Evolutionary conservation across 352 stramenopile species (phyloP), one percentile per base, ranked within the genome.

Genomic region (Blastocystis sp.): DNA sequence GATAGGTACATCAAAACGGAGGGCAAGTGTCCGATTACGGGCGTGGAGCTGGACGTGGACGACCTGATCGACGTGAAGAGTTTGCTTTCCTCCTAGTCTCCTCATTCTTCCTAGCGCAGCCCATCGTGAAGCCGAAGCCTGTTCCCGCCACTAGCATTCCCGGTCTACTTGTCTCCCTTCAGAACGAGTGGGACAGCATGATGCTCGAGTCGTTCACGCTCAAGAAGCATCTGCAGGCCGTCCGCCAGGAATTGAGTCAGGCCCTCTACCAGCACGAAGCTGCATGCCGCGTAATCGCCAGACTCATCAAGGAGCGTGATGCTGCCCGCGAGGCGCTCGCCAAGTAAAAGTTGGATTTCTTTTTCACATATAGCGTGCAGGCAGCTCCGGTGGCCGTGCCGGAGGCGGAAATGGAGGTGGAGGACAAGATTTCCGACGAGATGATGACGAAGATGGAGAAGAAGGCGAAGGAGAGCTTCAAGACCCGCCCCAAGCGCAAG

Each of bases 261-360:
- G 94, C 95, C 17, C 90, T 98, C 74, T 98, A 98, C 91, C 95
- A 98, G 91, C 95, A 98, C 90, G 95, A 98, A 91, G 95, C 95
- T 5, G 95, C 95, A 9, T 95, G 96, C 71, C 92, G 95, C 84
- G 95, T 98, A 23, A 96, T 98, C 86, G 95, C 95, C 34, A 91
- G 95, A 19, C 87, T 98, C 7, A 93, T 94, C 65, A 91, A 91
- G 41, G 95, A 95, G 90, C 90, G 92, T 21, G 92, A 95, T 89
- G 90, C 91, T 62, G 90, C 90, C 1, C 78, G 89, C 40, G 89
- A 90, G 71, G 81, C 89, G 65, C 86, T 94, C 65, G 88, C 91
- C 64, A 74, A 86, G 53, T 91, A 89, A 69, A 89, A 91, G 45
- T 89, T 74, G 7, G 77, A 28, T 45, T 21, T 62, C 21, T 40